Evolutionary conservation across 345 rosid species (phyloP).

Genomic region (Nephelium lappaceum): DNA sequence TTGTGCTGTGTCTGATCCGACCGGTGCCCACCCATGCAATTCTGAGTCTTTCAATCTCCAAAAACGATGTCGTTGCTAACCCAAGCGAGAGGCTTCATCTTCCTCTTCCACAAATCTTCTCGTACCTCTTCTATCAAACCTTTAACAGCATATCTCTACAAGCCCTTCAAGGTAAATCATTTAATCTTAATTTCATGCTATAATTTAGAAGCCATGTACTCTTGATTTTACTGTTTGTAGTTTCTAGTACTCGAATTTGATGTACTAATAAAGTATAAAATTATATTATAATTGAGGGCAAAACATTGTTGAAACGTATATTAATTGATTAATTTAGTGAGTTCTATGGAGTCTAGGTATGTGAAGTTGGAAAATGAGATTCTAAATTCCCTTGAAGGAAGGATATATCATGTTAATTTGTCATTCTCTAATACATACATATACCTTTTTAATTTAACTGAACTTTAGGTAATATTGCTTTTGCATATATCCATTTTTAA

Average conservation of each 20-base stretch:
- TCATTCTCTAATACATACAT: too few species aligned
- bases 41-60: neutral
- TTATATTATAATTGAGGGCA: too few species aligned
- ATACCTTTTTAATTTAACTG: too few species aligned
- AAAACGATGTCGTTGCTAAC: neutral
- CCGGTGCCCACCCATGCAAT: neutral
- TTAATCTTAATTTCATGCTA: neutral
- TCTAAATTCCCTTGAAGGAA: neutral
- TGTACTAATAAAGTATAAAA: neutral
- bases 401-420: too few species aligned
- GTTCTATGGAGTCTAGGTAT: neutral
- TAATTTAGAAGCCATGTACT: too few species aligned
- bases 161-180: conserved; percentile 14
- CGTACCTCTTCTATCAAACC: conserved; percentile 3
- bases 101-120: conserved; percentile 5
- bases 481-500: too few species aligned
- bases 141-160: neutral
- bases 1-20: neutral
- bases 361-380: neutral
- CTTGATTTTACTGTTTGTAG: neutral
- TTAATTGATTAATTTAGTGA: too few species aligned
- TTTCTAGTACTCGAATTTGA: neutral
- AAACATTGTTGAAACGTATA: too few species aligned
- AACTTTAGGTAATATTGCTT: too few species aligned
- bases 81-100: neutral